Evolutionary conservation across 2,329 filamentous ascomycete species (phyloP).

Genomic region (Trichoderma lentiforme): DNA sequence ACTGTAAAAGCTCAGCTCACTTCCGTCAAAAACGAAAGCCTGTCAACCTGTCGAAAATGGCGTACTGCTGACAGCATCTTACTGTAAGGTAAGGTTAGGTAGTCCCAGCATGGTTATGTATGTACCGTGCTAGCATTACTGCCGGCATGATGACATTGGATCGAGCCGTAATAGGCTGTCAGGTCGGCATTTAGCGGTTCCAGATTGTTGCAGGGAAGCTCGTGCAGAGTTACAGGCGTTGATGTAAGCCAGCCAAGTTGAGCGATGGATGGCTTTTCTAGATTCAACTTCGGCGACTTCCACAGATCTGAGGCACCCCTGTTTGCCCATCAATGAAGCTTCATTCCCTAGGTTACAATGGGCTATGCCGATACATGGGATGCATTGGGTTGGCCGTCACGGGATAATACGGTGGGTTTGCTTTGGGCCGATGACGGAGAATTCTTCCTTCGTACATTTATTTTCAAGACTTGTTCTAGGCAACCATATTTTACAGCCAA

Average conservation of each 20-base stretch:
- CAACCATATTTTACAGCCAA: neutral
- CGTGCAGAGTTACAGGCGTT: neutral
- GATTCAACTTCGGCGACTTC: neutral
- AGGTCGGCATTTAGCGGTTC: neutral
- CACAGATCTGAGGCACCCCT: neutral
- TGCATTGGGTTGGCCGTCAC: neutral
- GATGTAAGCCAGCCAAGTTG: neutral
- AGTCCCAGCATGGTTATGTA: neutral
- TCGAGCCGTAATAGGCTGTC: neutral
- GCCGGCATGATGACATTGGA: neutral
- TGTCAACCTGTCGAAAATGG: neutral
- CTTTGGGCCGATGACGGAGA: neutral
- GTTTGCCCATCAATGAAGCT: neutral
- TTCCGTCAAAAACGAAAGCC: no score
- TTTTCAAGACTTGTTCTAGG: neutral
- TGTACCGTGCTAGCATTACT: neutral
- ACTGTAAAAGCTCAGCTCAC: neutral
- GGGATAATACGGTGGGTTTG: neutral
- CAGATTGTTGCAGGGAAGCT: conserved; percentile 2
- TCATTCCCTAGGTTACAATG: neutral
- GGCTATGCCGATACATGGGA: neutral
- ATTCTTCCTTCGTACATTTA: neutral
- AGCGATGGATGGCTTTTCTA: neutral
- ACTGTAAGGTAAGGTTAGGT: neutral
- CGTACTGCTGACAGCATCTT: neutral